phyloP scores from a whole-genome alignment of 202 grass and related monocot genomes.

The Eragrostis tef region DNA sequence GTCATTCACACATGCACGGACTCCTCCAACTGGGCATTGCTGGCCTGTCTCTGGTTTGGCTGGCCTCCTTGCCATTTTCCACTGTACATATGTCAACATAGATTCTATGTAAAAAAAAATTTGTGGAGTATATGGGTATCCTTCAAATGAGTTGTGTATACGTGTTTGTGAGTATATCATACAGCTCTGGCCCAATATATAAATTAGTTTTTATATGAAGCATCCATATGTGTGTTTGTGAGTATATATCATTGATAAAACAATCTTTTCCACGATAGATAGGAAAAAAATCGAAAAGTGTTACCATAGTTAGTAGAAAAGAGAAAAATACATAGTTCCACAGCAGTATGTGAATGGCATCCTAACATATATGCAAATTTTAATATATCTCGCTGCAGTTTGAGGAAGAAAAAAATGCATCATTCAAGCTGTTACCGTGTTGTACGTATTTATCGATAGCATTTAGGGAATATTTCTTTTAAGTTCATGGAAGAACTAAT shows the following conservation, averaged over 20 bases:
- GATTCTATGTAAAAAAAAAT: neutral
- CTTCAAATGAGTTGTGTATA: neutral
- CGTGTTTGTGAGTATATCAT: neutral
- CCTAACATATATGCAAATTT: neutral
- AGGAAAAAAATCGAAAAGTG: neutral
- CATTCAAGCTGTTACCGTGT: constrained; percentile 1
- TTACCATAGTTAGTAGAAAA: neutral
- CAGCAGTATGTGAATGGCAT: neutral
- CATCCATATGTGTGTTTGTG: neutral
- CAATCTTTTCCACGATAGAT: neutral
- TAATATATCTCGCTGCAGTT: neutral
- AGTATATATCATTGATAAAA: neutral
- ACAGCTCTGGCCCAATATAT: neutral
- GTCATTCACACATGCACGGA: constrained; percentile 20
- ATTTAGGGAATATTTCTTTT: constrained; percentile 7
- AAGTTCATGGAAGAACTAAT: neutral
- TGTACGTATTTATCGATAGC: neutral
- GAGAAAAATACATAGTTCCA: neutral
- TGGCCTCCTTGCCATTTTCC: neutral
- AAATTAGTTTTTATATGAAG: neutral
- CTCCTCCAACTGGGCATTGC: constrained; percentile 15
- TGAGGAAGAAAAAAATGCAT: neutral
- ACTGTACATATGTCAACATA: neutral
- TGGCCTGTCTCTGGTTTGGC: neutral
- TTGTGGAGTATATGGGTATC: neutral